Conservation (phyloP, 495 filamentous ascomycete genomes). For the Clohesyomyces aquaticus region DNA sequence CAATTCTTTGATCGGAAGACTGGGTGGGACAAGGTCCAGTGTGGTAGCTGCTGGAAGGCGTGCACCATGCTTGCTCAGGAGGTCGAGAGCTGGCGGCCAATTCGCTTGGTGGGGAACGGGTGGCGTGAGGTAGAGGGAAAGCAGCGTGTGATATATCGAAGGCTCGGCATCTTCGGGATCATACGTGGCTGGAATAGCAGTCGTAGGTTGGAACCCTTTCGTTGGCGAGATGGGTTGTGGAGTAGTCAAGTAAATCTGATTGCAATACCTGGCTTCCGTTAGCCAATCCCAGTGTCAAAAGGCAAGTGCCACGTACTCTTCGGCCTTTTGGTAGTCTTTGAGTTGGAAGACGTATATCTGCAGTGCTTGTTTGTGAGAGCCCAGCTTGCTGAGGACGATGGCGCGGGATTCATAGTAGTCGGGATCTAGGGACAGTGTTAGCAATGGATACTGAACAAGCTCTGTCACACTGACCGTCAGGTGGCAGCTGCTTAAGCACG, state of each 20-base stretch:
- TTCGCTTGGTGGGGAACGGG: constrained; percentile 73
- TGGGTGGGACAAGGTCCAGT: constrained; percentile 79
- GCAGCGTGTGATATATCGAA: constrained; percentile 86
- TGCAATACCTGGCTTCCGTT: constrained; percentile 72
- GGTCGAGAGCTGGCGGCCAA: constrained; percentile 77
- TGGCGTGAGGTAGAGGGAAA: constrained; percentile 87
- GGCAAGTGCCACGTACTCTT: constrained; percentile 73
- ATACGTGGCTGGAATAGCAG: constrained; percentile 48
- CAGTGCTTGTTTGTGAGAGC: constrained; percentile 88
- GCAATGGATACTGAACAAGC: background rate
- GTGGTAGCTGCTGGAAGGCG: constrained; percentile 85
- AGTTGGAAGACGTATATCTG: constrained; percentile 97
- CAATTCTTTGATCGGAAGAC: constrained; percentile 75
- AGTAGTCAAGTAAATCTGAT: constrained; percentile 69
- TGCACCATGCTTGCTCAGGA: constrained; percentile 88
- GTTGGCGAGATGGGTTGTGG: constrained; percentile 26
- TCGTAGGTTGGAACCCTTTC: constrained; percentile 37
- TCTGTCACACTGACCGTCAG: constrained; percentile 66
- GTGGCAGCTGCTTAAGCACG: constrained; percentile 73
- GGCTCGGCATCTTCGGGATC: constrained; percentile 62
- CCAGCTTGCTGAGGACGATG: constrained; percentile 93
- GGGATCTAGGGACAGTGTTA: constrained; percentile 59
- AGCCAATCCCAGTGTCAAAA: constrained; percentile 3
- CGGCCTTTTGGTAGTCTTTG: constrained; percentile 81
- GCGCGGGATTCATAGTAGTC: constrained; percentile 89